A percentile compares a stretch with the other conserved stretches of the same genome.
These are phyloP conservation scores for Irpex sp. DNA, from an alignment of 1,284 basidiomycete species.

Conservation along the genomic window DNA sequence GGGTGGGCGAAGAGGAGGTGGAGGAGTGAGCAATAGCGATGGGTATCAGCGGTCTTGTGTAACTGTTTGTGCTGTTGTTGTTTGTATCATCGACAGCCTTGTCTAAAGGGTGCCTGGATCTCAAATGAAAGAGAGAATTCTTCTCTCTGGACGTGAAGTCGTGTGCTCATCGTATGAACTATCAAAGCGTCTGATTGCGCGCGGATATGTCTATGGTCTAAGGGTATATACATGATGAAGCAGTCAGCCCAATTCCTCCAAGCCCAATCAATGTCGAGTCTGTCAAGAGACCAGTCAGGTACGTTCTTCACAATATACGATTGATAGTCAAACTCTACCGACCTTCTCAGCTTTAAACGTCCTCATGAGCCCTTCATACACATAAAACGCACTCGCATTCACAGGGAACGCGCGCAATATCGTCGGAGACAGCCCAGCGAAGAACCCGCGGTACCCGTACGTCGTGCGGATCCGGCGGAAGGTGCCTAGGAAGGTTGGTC, in stretches of 20 bases:
- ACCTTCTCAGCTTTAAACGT: constrained; percentile 64
- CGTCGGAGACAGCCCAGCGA: constrained; percentile 54
- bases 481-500: constrained; percentile 42
- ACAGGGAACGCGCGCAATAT: constrained; percentile 66
- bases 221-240: not conserved
- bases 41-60: too few species aligned
- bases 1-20: constrained; percentile 1
- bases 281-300: not conserved
- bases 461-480: constrained; percentile 43
- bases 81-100: too few species aligned
- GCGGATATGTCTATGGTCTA: too few species aligned
- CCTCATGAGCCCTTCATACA: constrained; percentile 65
- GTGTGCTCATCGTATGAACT: too few species aligned
- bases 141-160: too few species aligned
- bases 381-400: constrained; percentile 67
- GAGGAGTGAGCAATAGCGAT: constrained; percentile 1
- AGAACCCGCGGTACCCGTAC: constrained; percentile 55
- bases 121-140: too few species aligned
- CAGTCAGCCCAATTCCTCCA: not conserved
- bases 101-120: too few species aligned
- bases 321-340: not conserved
- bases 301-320: not conserved
- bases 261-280: not conserved
- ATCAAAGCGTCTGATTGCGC: too few species aligned
- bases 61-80: not conserved